Conservation (phyloP, 495 filamentous ascomycete species). For the Glutinoglossum americanum region DNA sequence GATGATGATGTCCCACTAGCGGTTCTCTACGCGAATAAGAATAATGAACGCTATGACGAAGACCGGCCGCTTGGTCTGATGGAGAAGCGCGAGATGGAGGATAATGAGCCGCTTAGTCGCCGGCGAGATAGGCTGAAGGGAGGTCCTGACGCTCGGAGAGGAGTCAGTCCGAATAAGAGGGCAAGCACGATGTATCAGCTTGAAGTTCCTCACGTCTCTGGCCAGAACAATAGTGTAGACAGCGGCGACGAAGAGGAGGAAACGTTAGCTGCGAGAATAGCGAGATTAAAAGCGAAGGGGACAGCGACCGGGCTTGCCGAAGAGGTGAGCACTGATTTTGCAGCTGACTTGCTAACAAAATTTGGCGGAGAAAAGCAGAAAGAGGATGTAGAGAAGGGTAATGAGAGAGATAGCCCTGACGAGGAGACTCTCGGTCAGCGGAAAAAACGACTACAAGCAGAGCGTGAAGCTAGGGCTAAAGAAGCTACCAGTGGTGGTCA, state of each 20-base stretch:
- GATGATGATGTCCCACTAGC: slow-evolving; percentile 72
- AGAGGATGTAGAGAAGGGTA: slow-evolving; percentile 4
- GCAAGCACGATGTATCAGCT: slow-evolving; percentile 18
- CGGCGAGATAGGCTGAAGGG: slow-evolving; percentile 61
- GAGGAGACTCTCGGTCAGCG: slow-evolving; percentile 85
- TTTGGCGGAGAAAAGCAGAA: slow-evolving; percentile 30
- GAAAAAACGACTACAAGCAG: slow-evolving; percentile 54
- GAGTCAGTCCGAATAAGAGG: slow-evolving; percentile 16
- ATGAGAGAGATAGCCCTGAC: slow-evolving; percentile 20
- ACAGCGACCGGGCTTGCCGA: slow-evolving; percentile 6
- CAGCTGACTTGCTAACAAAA: slow-evolving; percentile 55
- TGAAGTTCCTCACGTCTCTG: slow-evolving; percentile 20
- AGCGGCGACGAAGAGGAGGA: slow-evolving; percentile 41
- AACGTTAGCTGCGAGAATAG: slow-evolving; percentile 53
- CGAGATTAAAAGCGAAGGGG: slow-evolving; percentile 38
- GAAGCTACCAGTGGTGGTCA: slow-evolving; percentile 14
- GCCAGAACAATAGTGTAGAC: slow-evolving; percentile 16
- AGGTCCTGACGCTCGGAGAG: slow-evolving; percentile 13
- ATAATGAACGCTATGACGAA: slow-evolving; percentile 28
- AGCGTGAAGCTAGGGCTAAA: slow-evolving; percentile 33
- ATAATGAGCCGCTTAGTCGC: slow-evolving; percentile 69
- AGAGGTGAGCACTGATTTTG: slow-evolving; percentile 46
- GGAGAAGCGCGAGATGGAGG: slow-evolving; percentile 66
- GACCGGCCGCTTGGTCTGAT: slow-evolving; percentile 64
- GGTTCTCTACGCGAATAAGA: slow-evolving; percentile 46